A percentile compares a stretch with the other conserved stretches of the same genome.
These are phyloP conservation scores for Saprolegnia parasitica DNA, from an alignment of 352 stramenopile species.

Conservation along the genomic window DNA sequence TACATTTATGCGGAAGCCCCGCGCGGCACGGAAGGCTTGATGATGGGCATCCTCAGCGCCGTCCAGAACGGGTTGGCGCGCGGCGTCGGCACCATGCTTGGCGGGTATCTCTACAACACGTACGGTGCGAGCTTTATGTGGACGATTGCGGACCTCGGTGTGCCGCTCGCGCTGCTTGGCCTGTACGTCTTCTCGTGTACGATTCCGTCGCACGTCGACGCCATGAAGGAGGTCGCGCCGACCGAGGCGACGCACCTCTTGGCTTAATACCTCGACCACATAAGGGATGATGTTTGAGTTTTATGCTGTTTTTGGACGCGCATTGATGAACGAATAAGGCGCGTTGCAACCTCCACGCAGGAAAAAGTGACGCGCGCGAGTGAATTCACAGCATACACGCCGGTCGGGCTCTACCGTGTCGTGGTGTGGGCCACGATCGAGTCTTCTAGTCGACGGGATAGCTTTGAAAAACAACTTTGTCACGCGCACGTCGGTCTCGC, in stretches of 20 bases:
- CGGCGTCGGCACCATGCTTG: slow-evolving; percentile 54
- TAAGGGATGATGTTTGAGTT: too few species aligned
- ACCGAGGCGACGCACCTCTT: neutral
- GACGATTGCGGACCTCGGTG: slow-evolving; percentile 30
- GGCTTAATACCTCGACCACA: neutral
- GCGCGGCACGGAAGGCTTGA: slow-evolving; percentile 57
- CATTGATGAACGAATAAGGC: neutral
- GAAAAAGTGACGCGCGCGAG: too few species aligned
- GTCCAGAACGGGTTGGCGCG: slow-evolving; percentile 65
- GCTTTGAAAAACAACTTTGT: too few species aligned
- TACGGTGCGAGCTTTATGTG: slow-evolving; percentile 58
- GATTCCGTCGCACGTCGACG: neutral
- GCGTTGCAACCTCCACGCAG: too few species aligned
- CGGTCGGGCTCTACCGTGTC: too few species aligned
- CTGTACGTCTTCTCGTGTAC: slow-evolving; percentile 31
- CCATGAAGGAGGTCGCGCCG: neutral
- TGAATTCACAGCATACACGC: too few species aligned
- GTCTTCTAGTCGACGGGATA: too few species aligned
- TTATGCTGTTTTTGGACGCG: neutral
- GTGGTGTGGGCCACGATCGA: too few species aligned
- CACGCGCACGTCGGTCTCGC: too few species aligned
- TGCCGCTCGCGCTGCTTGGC: slow-evolving; percentile 29
- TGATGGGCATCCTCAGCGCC: slow-evolving; percentile 60
- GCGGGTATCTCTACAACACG: slow-evolving; percentile 66
- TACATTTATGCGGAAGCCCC: slow-evolving; percentile 66